Conservation (phyloP, 345 rosid genomes). For the Clarkia xantiana region DNA sequence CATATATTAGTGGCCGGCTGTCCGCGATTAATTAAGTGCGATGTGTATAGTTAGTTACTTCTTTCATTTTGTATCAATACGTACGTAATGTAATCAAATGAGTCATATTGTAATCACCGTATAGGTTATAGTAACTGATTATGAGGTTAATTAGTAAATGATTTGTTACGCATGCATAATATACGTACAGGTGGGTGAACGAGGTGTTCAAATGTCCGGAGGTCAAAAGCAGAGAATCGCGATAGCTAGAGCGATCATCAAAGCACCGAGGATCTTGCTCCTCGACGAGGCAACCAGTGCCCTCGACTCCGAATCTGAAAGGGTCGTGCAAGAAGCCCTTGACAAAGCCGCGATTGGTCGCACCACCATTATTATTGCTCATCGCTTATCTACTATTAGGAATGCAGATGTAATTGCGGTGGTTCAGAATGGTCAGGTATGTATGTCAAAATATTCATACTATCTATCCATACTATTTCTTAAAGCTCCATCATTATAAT, state of each 20-base stretch:
- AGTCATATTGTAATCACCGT: no score
- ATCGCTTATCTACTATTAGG: constrained; percentile 59
- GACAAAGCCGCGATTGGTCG: constrained; percentile 51
- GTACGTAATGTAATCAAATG: no score
- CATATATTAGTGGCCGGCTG: no score
- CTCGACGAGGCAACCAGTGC: constrained; percentile 76
- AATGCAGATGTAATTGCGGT: constrained; percentile 42
- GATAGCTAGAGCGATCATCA: constrained; percentile 50
- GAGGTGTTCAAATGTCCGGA: constrained; percentile 69
- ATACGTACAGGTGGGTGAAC: constrained; percentile 48
- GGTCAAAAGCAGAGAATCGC: constrained; percentile 76
- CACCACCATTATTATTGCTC: constrained; percentile 48
- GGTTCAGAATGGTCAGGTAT: constrained; percentile 26
- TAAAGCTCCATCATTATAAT: no score
- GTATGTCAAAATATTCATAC: no score
- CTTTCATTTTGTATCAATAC: no score
- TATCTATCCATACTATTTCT: neutral
- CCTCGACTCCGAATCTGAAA: constrained; percentile 53
- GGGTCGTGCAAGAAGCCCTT: constrained; percentile 47
- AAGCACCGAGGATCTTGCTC: constrained; percentile 48
- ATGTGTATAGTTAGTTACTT: no score
- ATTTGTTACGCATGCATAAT: no score
- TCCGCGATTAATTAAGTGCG: no score
- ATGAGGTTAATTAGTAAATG: neutral
- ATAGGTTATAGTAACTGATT: no score